Conservation (phyloP, 306 rosid genomes). For the Cercis canadensis region DNA sequence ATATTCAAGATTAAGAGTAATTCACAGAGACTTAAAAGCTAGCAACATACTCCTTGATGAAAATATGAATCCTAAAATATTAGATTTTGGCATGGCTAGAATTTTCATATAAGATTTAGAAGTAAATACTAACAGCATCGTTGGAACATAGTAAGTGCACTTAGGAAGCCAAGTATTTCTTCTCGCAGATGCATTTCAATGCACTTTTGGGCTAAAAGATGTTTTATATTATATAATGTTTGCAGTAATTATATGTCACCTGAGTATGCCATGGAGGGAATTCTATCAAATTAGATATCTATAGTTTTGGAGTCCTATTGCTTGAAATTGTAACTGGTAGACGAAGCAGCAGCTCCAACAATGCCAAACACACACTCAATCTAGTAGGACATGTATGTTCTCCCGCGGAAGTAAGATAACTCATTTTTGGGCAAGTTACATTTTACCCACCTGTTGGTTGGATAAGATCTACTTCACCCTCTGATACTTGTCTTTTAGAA, state of each 20-base stretch:
- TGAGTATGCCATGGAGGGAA: conserved; percentile 39
- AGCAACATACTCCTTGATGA: conserved; percentile 43
- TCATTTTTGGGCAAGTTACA: no score
- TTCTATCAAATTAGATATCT: conserved; percentile 31
- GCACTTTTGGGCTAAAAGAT: neutral
- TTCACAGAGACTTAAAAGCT: conserved; percentile 33
- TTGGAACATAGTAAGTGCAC: conserved; percentile 44
- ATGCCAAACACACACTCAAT: neutral
- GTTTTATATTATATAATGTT: neutral
- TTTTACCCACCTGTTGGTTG: no score
- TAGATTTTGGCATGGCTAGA: conserved; percentile 36
- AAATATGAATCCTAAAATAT: conserved; percentile 26
- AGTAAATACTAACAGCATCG: conserved; percentile 19
- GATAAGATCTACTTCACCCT: no score
- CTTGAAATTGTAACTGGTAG: conserved; percentile 39
- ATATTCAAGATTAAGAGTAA: conserved; percentile 28
- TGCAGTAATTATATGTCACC: no score
- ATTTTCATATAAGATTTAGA: conserved; percentile 21
- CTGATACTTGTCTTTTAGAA: no score
- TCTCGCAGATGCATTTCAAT: neutral
- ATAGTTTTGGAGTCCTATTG: conserved; percentile 35
- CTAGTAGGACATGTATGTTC: conserved; percentile 35
- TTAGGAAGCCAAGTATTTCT: neutral
- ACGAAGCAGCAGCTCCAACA: conserved; percentile 33
- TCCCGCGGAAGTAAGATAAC: neutral